Percentiles rank a stretch among this genome's conserved stretches.
These are phyloP conservation scores for Teunomyces gatunensis DNA, from an alignment of 805 yeast genomes.

Conservation along the genomic window DNA sequence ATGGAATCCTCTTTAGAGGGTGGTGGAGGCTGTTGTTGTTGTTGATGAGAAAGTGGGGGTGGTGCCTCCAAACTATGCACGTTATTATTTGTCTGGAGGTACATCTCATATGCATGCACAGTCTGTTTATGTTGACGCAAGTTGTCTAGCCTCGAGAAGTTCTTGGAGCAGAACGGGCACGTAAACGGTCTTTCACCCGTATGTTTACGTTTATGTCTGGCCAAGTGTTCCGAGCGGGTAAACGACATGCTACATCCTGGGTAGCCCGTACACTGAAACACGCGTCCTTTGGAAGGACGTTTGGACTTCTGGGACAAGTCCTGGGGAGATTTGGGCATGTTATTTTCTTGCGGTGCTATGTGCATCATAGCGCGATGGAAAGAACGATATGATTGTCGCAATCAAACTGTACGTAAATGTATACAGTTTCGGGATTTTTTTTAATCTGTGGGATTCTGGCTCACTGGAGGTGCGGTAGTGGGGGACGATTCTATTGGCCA, in stretches of 20 bases:
- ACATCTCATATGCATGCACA: constrained; percentile 44
- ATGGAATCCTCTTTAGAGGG: constrained; percentile 6
- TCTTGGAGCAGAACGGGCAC: constrained; percentile 76
- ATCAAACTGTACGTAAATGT: neutral
- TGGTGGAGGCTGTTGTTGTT: constrained; percentile 9
- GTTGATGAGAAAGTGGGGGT: neutral
- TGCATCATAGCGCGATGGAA: neutral
- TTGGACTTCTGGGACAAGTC: constrained; percentile 19
- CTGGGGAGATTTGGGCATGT: constrained; percentile 3
- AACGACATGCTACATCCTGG: constrained; percentile 87
- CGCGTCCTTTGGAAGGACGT: constrained; percentile 50
- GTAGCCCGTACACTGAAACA: constrained; percentile 83
- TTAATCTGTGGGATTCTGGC: neutral
- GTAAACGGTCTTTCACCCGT: constrained; percentile 94
- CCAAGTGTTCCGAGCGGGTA: constrained; percentile 88
- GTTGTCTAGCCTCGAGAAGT: constrained; percentile 82
- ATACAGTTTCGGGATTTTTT: neutral
- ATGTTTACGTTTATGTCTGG: constrained; percentile 88
- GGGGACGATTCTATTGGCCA: neutral
- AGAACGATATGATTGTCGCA: neutral
- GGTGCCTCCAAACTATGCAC: neutral
- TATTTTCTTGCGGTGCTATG: neutral
- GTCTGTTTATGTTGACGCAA: constrained; percentile 90
- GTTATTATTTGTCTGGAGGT: constrained; percentile 3
- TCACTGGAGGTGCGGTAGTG: neutral